Evolutionary conservation across 768 basidiomycete species (phyloP).

Genomic region (Collybia sordida): DNA sequence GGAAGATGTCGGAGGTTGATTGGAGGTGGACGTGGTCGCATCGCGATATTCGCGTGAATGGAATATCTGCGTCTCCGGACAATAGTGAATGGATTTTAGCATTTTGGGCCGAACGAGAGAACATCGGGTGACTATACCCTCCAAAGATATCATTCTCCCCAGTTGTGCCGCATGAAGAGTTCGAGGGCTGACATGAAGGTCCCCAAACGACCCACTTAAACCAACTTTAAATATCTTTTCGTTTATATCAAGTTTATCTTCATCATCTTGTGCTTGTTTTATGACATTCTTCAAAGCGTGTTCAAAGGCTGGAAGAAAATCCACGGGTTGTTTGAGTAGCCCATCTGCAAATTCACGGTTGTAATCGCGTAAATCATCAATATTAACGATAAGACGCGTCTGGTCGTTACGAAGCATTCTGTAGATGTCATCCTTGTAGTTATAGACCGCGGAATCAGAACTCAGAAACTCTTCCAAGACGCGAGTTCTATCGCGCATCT

Average conservation of each 20-base stretch:
- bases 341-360: slow-evolving; percentile 87
- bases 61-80: slow-evolving; percentile 82
- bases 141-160: slow-evolving; percentile 94
- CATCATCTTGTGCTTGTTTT: slow-evolving; percentile 67
- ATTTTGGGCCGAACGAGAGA: slow-evolving; percentile 98
- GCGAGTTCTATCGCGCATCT: slow-evolving; percentile 72
- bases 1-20: slow-evolving; percentile 80
- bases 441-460: slow-evolving; percentile 64
- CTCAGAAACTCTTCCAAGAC: slow-evolving; percentile 84
- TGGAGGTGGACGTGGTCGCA: slow-evolving; percentile 83
- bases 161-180: slow-evolving; percentile 87
- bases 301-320: slow-evolving; percentile 88
- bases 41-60: slow-evolving; percentile 92
- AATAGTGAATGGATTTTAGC: slow-evolving; percentile 95
- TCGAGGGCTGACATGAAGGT: slow-evolving; percentile 95
- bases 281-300: slow-evolving; percentile 76
- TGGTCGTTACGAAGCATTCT: slow-evolving; percentile 81
- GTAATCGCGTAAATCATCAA: slow-evolving; percentile 94
- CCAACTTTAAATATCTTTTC: slow-evolving; percentile 86
- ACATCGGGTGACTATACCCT: slow-evolving; percentile 98
- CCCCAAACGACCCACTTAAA: slow-evolving; percentile 95
- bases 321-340: slow-evolving; percentile 83
- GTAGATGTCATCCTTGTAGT: slow-evolving; percentile 83
- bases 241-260: slow-evolving; percentile 74
- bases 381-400: slow-evolving; percentile 90